Conservation (phyloP, 169 alveolate species). For the Plasmodium cynomolgi region DNA sequence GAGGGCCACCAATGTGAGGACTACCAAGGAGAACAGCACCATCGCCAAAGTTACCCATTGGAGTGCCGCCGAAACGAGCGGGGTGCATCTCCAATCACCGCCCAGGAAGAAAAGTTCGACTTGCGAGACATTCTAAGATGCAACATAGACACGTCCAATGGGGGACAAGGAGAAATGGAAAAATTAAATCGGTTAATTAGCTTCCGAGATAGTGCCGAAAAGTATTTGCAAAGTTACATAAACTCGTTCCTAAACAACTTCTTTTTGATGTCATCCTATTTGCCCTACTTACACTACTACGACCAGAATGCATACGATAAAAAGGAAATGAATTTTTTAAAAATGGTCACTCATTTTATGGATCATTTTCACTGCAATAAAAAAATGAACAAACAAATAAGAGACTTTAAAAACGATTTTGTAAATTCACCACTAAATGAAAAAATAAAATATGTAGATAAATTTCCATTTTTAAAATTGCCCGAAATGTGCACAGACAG, state of each 20-base stretch:
- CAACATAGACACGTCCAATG: background rate
- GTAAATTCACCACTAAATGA: slow-evolving; percentile 14
- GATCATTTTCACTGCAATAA: slow-evolving; percentile 12
- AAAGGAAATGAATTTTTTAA: slow-evolving; percentile 28
- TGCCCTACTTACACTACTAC: slow-evolving; percentile 53
- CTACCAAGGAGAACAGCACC: background rate
- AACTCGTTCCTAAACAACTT: slow-evolving; percentile 32
- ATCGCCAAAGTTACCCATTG: background rate
- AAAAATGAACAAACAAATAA: slow-evolving; percentile 19
- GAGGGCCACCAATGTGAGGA: background rate
- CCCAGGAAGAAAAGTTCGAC: background rate
- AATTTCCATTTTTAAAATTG: slow-evolving; percentile 36
- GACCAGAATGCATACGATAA: slow-evolving; percentile 28
- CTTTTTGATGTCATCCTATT: slow-evolving; percentile 17
- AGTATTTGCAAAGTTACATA: slow-evolving; percentile 29
- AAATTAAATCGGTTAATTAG: background rate
- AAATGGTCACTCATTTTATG: background rate
- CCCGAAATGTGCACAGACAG: slow-evolving; percentile 26
- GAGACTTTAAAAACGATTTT: slow-evolving; percentile 17
- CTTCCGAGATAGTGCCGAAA: slow-evolving; percentile 31
- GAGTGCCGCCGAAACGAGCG: background rate
- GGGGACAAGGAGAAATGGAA: background rate
- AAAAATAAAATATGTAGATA: slow-evolving; percentile 27
- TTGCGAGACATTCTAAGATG: background rate
- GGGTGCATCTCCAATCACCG: background rate